These are phyloP conservation scores for Wickerhamomyces kurtzmanii DNA, from an alignment of 805 yeast species.

Conservation along the genomic window DNA sequence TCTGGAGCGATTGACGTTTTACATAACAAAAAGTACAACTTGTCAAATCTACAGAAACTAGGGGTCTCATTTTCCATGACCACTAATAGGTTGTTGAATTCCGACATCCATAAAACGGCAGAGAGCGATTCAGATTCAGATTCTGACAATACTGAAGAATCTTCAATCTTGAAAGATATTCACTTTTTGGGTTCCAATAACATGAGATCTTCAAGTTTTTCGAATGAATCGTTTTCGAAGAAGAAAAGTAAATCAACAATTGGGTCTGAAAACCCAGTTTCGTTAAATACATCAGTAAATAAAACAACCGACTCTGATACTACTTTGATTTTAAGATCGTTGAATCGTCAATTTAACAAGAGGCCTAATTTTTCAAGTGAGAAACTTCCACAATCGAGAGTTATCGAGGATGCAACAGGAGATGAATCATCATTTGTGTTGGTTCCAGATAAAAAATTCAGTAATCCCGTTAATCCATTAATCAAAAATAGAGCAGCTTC, in stretches of 20 bases:
- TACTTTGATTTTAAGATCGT: too few species aligned
- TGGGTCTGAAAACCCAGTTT: conserved; percentile 3
- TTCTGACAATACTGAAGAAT: conserved; percentile 17
- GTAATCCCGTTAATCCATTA: too few species aligned
- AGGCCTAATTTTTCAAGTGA: conserved; percentile 64
- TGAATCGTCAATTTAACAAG: too few species aligned
- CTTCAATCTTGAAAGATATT: conserved; percentile 2
- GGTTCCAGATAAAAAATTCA: conserved; percentile 41
- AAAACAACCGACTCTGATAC: too few species aligned
- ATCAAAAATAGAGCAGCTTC: too few species aligned
- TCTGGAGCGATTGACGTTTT: conserved; percentile 14
- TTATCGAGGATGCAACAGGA: conserved; percentile 61
- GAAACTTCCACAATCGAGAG: conserved; percentile 58
- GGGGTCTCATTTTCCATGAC: conserved; percentile 79
- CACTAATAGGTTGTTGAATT: conserved; percentile 37
- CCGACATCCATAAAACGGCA: conserved; percentile 14
- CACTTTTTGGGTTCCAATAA: too few species aligned
- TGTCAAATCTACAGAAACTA: conserved; percentile 61
- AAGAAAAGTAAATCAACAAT: neutral
- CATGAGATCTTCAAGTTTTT: too few species aligned
- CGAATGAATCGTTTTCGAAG: too few species aligned
- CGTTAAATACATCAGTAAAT: conserved; percentile 2
- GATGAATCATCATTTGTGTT: conserved; percentile 56
- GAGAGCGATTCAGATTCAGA: conserved; percentile 12
- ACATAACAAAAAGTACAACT: conserved; percentile 18